Conservation (phyloP, 2,329 filamentous ascomycete species). For the Clonostachys rosea region DNA sequence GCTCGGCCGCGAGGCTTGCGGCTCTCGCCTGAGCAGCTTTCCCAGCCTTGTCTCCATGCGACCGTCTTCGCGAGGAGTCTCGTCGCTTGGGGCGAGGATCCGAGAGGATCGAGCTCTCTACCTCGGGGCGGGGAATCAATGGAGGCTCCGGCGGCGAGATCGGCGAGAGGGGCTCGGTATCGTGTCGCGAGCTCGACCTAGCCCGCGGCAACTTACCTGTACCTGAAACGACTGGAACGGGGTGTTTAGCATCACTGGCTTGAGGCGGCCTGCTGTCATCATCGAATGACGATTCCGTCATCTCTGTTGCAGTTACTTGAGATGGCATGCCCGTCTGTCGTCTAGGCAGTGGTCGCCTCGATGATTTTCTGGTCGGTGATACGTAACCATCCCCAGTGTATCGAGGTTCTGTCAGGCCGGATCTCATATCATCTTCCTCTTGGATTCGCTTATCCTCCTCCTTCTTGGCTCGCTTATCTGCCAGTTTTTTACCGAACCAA, state of each 20-base stretch:
- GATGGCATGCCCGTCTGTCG: constrained; percentile 20
- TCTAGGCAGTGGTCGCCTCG: constrained; percentile 21
- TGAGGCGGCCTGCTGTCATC: constrained; percentile 8
- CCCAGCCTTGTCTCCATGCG: constrained; percentile 35
- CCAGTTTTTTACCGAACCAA: constrained; percentile 63
- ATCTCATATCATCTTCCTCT: constrained; percentile 49
- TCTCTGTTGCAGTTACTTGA: constrained; percentile 14
- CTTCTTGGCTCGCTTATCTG: constrained; percentile 42
- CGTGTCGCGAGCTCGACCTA: constrained; percentile 4
- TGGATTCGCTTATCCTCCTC: constrained; percentile 40
- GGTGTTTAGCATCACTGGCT: too few species aligned
- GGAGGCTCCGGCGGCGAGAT: neutral
- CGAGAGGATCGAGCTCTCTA: constrained; percentile 18
- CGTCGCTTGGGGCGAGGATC: constrained; percentile 32
- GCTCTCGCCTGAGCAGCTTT: constrained; percentile 42
- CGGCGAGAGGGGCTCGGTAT: neutral
- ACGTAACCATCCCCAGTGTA: constrained; percentile 66
- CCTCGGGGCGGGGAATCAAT: constrained; percentile 5
- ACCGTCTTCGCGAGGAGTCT: constrained; percentile 6
- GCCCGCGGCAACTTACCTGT: constrained; percentile 2
- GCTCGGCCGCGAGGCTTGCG: constrained; percentile 39
- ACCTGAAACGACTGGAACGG: constrained; percentile 1
- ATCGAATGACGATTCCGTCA: constrained; percentile 28
- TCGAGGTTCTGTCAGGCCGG: constrained; percentile 56
- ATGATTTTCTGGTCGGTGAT: constrained; percentile 35